Base-by-base conservation (phyloP, 2,329 filamentous ascomycete genomes). In the Phyllosticta paracitricarpa region DNA sequence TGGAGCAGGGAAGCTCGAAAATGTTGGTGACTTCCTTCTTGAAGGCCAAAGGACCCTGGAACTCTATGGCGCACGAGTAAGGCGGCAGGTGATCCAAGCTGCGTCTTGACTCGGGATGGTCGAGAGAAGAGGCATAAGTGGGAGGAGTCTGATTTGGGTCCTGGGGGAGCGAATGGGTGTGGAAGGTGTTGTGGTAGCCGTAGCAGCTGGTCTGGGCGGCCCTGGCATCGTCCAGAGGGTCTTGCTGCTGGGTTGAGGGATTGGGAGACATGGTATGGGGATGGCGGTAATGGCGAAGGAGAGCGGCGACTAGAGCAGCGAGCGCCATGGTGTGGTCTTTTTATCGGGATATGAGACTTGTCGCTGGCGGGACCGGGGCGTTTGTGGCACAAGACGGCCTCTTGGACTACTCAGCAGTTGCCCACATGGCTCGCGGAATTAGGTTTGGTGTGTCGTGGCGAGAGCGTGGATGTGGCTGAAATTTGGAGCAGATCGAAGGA, bases 1-100 rank as follows among this genome's bases (percentile, higher is more conserved):
- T 77, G 53, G 85, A 82, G 35, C 51, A 51, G 9, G 60, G 33
- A 54, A 83, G 76, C 68, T 86, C 83, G 65, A 83, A 85, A 5
- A 85, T 83, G 62, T 85, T 81, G 63, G 84, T 80, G 61, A 89
- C 80, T 71, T 89, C 86, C 75, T 84, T 82, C 74, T 88, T 88
- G 69, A 81, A 81, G 65, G 78, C 67, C 78, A 76, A 58, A 24
- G 70, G 54, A 2, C 71, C 72, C 48, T 67, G 64, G 8, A 70
- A 64, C 26, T 71, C 66, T 52, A 75, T 69, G 0, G 72, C 68
- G 66, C 73, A 75, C 12, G 68, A 66, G 63, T 76, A 76, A 24
- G 67, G 55, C 3, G 72, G 72, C 30, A 68, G 65, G 6, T 63
- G 57, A 22, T 66, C 65, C 40, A 55, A 61, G 52, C 64, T 63